Base-by-base conservation (phyloP, 345 rosid genomes). In the Aquilaria sinensis region DNA sequence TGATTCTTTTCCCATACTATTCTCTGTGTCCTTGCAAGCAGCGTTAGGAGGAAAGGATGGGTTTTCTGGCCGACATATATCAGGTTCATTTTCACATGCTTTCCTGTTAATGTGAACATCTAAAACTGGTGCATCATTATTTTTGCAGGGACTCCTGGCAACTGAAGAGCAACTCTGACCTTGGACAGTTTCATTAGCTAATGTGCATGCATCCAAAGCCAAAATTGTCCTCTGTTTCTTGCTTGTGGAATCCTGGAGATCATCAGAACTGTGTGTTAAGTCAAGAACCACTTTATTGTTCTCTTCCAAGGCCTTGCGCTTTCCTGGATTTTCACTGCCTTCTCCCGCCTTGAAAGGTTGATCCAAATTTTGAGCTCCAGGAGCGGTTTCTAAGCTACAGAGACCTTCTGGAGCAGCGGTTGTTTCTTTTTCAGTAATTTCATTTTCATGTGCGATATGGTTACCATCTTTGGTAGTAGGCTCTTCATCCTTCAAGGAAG, bases 171-270 rank as follows among this genome's bases (percentile, higher is more conserved):
- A 48, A 77, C 67, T 76, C 52, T 37, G 64, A 65, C 57, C 59
- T 60, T 58, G 64, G 23, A 71, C 52, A 63, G 60, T 61, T 57
- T 62, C 76, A 70, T 32, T 62, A 31, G 72, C 65, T 43, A 51
- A 56, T 29, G 61, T 53, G 33, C 61, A 58, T 3, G 47, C 60
- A 75, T 71, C 71, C 60, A 57, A 53, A 66, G 65, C 55, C 51
- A 69, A 53, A 59, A 60, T 48, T 56, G 63, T 82, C 78, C 85
- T 89, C 78, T 75, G 91, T 69, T 83, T 89, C 80, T 89, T 92
- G 64, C 68, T 65, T 61, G 78, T 72, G 63, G 62, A 69, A 76
- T 74, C 78, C 47, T 59, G 72, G 53, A 56, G 15, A 71, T 65
- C 75, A 61, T 69, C 70, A 61, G 69, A 61, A 74, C 55, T 47